phyloP scores from a whole-genome alignment of 305 asterid genomes.

The Fraxinus sp. region DNA sequence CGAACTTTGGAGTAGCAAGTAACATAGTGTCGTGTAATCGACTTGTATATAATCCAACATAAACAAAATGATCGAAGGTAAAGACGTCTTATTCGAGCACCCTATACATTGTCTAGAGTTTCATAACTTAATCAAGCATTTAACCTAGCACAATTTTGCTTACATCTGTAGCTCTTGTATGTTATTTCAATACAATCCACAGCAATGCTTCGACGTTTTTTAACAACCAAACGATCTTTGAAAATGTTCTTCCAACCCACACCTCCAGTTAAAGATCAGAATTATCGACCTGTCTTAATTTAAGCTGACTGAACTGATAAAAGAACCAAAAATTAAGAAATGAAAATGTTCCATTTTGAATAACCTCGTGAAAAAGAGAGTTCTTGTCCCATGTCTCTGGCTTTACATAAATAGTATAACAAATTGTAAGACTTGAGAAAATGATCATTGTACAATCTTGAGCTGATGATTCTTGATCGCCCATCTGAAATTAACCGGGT shows the following conservation, averaged over 20 bases:
- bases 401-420: neutral
- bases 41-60: neutral
- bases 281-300: constrained; percentile 25
- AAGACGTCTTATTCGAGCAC: neutral
- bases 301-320: constrained; percentile 24
- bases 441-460: constrained; percentile 23
- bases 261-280: constrained; percentile 7
- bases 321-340: constrained; percentile 30
- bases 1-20: neutral
- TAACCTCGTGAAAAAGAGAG: constrained; percentile 12
- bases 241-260: constrained; percentile 5
- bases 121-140: constrained; percentile 23
- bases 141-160: constrained; percentile 23
- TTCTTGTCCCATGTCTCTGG: constrained; percentile 25
- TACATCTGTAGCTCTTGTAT: constrained; percentile 1
- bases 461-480: constrained; percentile 29
- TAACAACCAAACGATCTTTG: constrained; percentile 3
- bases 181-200: neutral
- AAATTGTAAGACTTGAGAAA: constrained; percentile 27
- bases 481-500: constrained; percentile 22
- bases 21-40: no score
- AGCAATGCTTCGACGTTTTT: neutral
- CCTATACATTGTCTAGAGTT: constrained; percentile 3
- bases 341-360: constrained; percentile 23
- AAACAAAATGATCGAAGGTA: no score